These are phyloP conservation scores for Coemansia sp. DNA, from an alignment of 192 early-diverging fungal species.

Conservation along the genomic window DNA sequence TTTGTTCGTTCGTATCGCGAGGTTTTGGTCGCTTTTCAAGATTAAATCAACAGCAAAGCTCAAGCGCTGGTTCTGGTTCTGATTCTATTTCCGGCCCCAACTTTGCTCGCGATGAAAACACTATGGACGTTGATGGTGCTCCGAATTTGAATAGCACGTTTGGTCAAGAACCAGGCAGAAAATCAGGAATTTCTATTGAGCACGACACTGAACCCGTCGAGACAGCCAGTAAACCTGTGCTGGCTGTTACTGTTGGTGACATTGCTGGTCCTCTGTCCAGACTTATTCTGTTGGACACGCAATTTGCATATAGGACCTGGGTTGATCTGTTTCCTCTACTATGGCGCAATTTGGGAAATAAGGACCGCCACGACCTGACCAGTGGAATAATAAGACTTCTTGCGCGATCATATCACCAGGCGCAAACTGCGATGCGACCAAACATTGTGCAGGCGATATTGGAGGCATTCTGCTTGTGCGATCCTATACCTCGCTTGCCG, in stretches of 20 bases:
- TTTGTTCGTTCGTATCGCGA: conserved; percentile 15
- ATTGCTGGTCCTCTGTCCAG: conserved; percentile 63
- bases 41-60: background rate
- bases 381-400: conserved; percentile 83
- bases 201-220: background rate
- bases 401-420: conserved; percentile 86
- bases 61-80: background rate
- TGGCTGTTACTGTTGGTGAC: conserved; percentile 16
- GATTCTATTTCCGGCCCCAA: background rate
- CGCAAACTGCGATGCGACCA: conserved; percentile 77
- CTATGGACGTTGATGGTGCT: conserved; percentile 4
- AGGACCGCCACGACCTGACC: conserved; percentile 83
- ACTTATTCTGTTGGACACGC: conserved; percentile 65
- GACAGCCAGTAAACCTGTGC: background rate
- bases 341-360: conserved; percentile 71
- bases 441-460: conserved; percentile 94
- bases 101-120: background rate
- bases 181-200: background rate
- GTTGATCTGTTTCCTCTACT: conserved; percentile 76
- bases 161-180: background rate
- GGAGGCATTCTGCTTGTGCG: conserved; percentile 77
- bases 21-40: conserved; percentile 1
- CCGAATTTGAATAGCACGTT: background rate
- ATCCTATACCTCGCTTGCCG: conserved; percentile 75
- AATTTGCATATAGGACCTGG: conserved; percentile 80